Evolutionary conservation across 208 protist genomes (phyloP), one percentile per base, ranked within the genome.

Genomic region (Wallacemonas sp.): DNA sequence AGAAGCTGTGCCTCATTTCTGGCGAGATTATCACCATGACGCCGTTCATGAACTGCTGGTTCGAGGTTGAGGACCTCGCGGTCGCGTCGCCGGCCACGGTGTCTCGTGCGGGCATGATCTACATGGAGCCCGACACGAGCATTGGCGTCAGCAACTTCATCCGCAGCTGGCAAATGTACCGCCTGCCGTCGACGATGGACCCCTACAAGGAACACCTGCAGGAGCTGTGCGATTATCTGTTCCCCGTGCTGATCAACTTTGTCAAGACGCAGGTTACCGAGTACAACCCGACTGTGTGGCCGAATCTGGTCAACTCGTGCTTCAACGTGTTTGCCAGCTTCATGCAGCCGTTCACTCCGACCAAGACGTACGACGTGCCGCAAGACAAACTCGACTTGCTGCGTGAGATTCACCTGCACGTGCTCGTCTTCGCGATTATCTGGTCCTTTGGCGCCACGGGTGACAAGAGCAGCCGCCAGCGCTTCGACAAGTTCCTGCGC

Each of bases 41-140:
- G 30, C 81, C 83, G 21, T 91, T 88, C 68, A 98, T 98, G 92
- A 98, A 98, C 67, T 90, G 98, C 72, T 97, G 98, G 80, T 99
- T 99, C 72, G 98, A 99, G 74, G 95, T 98, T 21, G 93, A 98
- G 73, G 96, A 99, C 73, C 88, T 99, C 17, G 88, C 94, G 8
- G 95, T 98, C 19, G 98, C 98, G 32, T 99, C 97, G 24, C 98
- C 98, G 1, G 98, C 98, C 24, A 99, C 98, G 17, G 98, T 99
- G 36, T 98, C 93, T 9, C 90, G 98, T 43, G 98, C 97, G 19
- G 98, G 98, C 65, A 99, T 99, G 98, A 97, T 99, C 63, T 99
- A 98, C 83, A 95, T 99, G 73, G 95, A 99, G 77, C 97, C 98
- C 26, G 67, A 83, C 38, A 91, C 74, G 57, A 97, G 88, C 70